Evolutionary conservation across 1,139 yeast species (phyloP), one percentile per base, ranked within the genome.

Genomic region (Yamadazyma atlantica): DNA sequence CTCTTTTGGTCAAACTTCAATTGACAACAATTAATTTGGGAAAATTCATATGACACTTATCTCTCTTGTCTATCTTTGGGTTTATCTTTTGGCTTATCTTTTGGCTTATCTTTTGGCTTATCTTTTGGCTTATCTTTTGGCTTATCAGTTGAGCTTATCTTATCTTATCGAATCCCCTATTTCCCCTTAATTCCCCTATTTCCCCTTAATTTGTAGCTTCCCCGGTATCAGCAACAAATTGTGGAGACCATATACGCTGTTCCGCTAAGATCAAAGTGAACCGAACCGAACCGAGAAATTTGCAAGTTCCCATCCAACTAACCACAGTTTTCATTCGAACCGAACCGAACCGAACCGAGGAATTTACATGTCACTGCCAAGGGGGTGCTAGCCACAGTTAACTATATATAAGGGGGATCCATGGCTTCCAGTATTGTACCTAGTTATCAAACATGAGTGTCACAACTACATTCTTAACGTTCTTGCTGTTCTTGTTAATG

Each of bases 401-500:
- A n/a, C 12, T 23, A 10, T 23, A 23, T 23, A 23, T 7, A 23
- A 4, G 12, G 6, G 26, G 9, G 4, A 23, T 23, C 4, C n/a
- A n/a, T n/a, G n/a, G n/a, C n/a, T n/a, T 23, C 26, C 26, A 4
- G 11, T 7, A n/a, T 7, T 23, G 12, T 23, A 11, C 26, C 26
- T 28, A 15, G 14, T 24, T 14, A 16, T 24, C 15, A n/a, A 24
- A 10, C 21, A 11, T 26, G 24, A 25, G 19, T 16, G 4, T 25
- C 31, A 23, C 11, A 7, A 23, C 26, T 23, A 23, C n/a, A 21
- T 19, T 14, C 5, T 19, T 36, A 11, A 6, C 27, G 13, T 27
- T 32, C 15, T 14, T 26, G 29, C 17, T 26, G 29, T 33, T 40
- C 4, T n/a, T 35, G 11, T 11, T 25, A 35, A 47, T 65, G 18